These are phyloP conservation scores for Hirsutella minnesotensis DNA, from an alignment of 2,329 filamentous ascomycete species.

Conservation along the genomic window DNA sequence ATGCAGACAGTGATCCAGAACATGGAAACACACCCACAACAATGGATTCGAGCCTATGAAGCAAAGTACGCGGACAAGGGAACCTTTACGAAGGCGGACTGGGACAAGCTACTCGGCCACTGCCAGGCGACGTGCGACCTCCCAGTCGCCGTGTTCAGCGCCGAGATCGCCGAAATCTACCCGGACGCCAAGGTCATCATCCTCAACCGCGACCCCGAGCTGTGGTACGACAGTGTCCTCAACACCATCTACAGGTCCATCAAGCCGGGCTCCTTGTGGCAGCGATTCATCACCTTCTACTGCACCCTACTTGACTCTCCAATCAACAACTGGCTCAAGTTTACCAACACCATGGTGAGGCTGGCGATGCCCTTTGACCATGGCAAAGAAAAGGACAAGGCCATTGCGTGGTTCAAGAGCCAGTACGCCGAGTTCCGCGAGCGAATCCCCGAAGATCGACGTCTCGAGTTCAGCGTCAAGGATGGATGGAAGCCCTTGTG, in stretches of 20 bases:
- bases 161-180: slow-evolving; percentile 21
- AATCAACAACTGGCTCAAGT: slow-evolving; percentile 12
- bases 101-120: slow-evolving; percentile 31
- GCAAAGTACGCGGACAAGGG: slow-evolving; percentile 19
- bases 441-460: slow-evolving; percentile 18
- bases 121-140: slow-evolving; percentile 42
- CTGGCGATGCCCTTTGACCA: slow-evolving; percentile 18
- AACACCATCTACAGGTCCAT: slow-evolving; percentile 11
- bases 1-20: slow-evolving; percentile 12
- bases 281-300: slow-evolving; percentile 12
- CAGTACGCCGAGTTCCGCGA: slow-evolving; percentile 24
- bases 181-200: slow-evolving; percentile 27
- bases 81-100: slow-evolving; percentile 24
- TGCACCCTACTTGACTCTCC: slow-evolving; percentile 15
- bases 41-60: slow-evolving; percentile 20
- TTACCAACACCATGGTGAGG: slow-evolving; percentile 14
- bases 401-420: slow-evolving; percentile 22
- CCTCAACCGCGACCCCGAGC: slow-evolving; percentile 25
- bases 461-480: slow-evolving; percentile 25
- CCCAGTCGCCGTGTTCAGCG: slow-evolving; percentile 40
- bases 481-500: slow-evolving; percentile 31
- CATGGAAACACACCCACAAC: slow-evolving; percentile 9
- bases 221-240: slow-evolving; percentile 22
- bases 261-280: slow-evolving; percentile 3
- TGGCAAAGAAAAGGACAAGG: slow-evolving; percentile 21